phyloP scores from a whole-genome alignment of 306 rosid genomes.

The Mimosa bimucronata region DNA sequence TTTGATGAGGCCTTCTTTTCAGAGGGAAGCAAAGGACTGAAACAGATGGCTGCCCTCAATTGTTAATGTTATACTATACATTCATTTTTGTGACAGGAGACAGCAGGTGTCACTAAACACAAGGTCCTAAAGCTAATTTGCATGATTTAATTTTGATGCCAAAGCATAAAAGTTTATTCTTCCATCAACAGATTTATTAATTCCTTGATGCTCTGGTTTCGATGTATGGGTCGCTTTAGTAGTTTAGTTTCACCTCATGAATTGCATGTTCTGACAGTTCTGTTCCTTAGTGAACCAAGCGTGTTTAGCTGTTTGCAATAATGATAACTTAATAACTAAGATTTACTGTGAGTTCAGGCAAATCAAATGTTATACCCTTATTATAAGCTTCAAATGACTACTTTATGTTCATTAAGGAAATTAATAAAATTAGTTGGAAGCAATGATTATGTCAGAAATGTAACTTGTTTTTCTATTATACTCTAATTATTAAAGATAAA shows the following conservation, averaged over 20 bases:
- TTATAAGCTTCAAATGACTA: no score
- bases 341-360: neutral
- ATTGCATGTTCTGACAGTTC: neutral
- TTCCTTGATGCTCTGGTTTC: neutral
- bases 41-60: constrained; percentile 55
- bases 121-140: neutral
- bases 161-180: neutral
- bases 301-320: neutral
- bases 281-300: neutral
- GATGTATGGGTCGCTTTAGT: neutral
- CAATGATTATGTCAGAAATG: no score
- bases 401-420: no score
- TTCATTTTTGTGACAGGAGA: neutral
- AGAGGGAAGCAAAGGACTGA: constrained; percentile 41
- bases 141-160: neutral
- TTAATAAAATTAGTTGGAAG: no score
- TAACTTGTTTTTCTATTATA: no score
- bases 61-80: no score
- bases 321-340: neutral
- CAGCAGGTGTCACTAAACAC: neutral
- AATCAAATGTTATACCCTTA: neutral
- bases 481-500: no score
- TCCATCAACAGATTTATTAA: neutral
- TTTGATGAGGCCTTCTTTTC: neutral
- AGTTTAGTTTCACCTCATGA: no score